These are phyloP conservation scores for Jimgerdemannia lactiflua DNA, from an alignment of 192 early-diverging fungal species.

Conservation along the genomic window DNA sequence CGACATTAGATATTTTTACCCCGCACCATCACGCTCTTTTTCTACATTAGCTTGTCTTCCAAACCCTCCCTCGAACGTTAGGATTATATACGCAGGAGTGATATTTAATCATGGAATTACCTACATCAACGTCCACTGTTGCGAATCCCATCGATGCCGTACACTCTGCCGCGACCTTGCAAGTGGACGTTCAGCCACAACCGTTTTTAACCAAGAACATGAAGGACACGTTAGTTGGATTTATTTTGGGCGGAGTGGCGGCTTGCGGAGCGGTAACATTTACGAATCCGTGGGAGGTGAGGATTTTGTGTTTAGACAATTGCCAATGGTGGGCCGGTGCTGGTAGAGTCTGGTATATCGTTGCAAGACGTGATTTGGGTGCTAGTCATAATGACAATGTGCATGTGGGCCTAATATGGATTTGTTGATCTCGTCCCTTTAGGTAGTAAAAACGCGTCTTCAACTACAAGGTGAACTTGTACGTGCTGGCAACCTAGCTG, in stretches of 20 bases:
- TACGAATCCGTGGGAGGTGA: slow-evolving; percentile 94
- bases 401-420: background rate
- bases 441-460: slow-evolving; percentile 92
- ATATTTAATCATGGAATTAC: background rate
- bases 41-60: too few species aligned
- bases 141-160: slow-evolving; percentile 2
- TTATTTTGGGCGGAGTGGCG: slow-evolving; percentile 78
- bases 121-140: slow-evolving; percentile 6
- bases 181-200: background rate
- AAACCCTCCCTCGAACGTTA: too few species aligned
- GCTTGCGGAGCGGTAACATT: slow-evolving; percentile 92
- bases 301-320: background rate
- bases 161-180: background rate
- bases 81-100: background rate
- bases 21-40: too few species aligned
- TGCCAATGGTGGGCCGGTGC: too few species aligned
- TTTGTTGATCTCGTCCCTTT: background rate
- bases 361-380: background rate
- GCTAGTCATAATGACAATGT: background rate
- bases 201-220: background rate
- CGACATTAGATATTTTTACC: too few species aligned
- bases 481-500: slow-evolving; percentile 35
- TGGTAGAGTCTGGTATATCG: too few species aligned
- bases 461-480: slow-evolving; percentile 92
- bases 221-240: slow-evolving; percentile 47